Percentiles rank a stretch among this genome's conserved stretches.
Conservation (phyloP, 805 yeast genomes). For the Yarrowia phangngaensis region DNA sequence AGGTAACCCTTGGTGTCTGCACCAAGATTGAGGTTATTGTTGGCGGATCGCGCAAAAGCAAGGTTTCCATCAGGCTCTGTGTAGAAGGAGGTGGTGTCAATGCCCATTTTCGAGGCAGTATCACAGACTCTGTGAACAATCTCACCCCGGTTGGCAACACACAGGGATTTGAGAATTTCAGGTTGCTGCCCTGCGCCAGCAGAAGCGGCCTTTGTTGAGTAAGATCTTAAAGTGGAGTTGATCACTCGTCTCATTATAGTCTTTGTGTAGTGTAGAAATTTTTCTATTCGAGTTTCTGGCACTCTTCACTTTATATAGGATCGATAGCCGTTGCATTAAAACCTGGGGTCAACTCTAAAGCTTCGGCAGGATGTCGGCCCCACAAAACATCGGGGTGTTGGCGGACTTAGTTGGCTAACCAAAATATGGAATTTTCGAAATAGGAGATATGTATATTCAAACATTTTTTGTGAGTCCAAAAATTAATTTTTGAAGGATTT, state of each 20-base stretch:
- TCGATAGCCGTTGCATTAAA: constrained; percentile 25
- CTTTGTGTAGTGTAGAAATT: not conserved
- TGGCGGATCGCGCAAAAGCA: constrained; percentile 33
- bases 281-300: not conserved
- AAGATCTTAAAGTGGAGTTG: constrained; percentile 25
- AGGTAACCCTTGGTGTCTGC: constrained; percentile 34
- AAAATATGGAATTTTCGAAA: too few species aligned
- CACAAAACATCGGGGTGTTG: constrained; percentile 22
- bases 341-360: constrained; percentile 26
- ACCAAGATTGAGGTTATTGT: constrained; percentile 34
- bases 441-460: too few species aligned
- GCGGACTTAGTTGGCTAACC: constrained; percentile 5
- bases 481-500: too few species aligned
- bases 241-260: constrained; percentile 23
- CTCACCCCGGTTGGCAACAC: constrained; percentile 56
- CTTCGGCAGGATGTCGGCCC: constrained; percentile 27
- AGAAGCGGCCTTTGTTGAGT: constrained; percentile 21
- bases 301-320: constrained; percentile 24
- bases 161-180: constrained; percentile 37
- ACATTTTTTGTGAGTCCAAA: too few species aligned
- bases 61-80: constrained; percentile 37
- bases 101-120: constrained; percentile 37
- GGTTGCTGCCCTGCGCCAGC: constrained; percentile 7
- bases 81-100: constrained; percentile 37
- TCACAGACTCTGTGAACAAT: constrained; percentile 41